A percentile compares a stretch with the other conserved stretches of the same genome.
Evolutionary conservation across 1,284 basidiomycete genomes (phyloP).

Genomic region (Earliella scabrosa): DNA sequence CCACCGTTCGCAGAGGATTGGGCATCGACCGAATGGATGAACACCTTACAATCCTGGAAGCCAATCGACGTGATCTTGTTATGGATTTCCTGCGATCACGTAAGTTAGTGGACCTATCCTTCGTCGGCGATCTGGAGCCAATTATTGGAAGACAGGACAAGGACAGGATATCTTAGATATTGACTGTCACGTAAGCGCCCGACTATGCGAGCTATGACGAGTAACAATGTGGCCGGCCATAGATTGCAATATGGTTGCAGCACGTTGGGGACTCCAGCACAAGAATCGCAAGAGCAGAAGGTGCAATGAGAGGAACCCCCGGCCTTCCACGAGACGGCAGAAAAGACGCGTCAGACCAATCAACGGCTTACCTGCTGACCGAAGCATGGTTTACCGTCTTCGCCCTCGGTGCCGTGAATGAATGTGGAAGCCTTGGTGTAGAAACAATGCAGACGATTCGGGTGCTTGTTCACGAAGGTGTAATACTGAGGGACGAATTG

Average conservation of each 20-base stretch:
- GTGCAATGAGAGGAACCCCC: too few species aligned
- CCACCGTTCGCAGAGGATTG: slow-evolving; percentile 94
- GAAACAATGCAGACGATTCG: slow-evolving; percentile 96
- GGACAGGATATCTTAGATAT: too few species aligned
- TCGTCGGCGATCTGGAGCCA: too few species aligned
- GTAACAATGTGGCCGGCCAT: too few species aligned
- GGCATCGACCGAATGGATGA: slow-evolving; percentile 94
- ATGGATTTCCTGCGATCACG: slow-evolving; percentile 85
- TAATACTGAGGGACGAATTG: slow-evolving; percentile 98
- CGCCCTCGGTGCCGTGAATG: slow-evolving; percentile 95
- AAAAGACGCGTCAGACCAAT: slow-evolving; percentile 1
- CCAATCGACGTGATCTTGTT: slow-evolving; percentile 93
- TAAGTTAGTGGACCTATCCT: too few species aligned
- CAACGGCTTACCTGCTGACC: slow-evolving; percentile 84
- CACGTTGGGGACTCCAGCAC: too few species aligned
- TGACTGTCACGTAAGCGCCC: too few species aligned
- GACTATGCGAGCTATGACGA: too few species aligned
- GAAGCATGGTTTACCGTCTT: slow-evolving; percentile 85
- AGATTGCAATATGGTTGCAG: too few species aligned
- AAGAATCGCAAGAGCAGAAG: too few species aligned
- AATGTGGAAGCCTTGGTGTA: slow-evolving; percentile 98
- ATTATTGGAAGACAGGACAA: too few species aligned
- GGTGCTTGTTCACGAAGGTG: slow-evolving; percentile 98
- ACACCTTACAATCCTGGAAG: slow-evolving; percentile 97
- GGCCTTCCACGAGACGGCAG: too few species aligned